Evolutionary conservation across 768 basidiomycete genomes (phyloP), one percentile per base, ranked within the genome.

Genomic region (Leccinum pellstonianum): DNA sequence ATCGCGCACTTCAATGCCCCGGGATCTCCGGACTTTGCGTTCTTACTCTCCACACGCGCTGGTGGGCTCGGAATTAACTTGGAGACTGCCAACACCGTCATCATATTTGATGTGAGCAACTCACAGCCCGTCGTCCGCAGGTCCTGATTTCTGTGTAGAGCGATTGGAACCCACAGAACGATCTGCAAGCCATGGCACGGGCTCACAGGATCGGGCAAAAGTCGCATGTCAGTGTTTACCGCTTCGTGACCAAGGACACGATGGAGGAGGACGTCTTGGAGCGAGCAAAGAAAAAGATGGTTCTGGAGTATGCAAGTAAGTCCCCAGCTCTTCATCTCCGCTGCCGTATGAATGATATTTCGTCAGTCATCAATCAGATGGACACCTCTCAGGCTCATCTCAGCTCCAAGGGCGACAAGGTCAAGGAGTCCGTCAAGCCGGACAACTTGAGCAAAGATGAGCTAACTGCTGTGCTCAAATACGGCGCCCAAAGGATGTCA

Each of bases 261-360:
- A 97, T 98, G 87, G 97, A 98, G 76, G 97, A 98, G 77, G 97
- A 98, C 69, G 91, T 98, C 19, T 83, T 99, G 50, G 96, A 99
- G 77, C 84, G 96, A 54, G 97, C 97, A 11, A 95, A 95, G 83
- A 93, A 94, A 80, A 98, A 99, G 80, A 98, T 98, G 97, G 94
- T 98, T 48, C 80, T 99, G 63, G 97, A 99, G 75, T 97, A 98
- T 80, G 97, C 97, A 47, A 98, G 95, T 98, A 75, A 72, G 95
- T 90, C 54, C 60, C 55, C 57, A 38, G 8, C 27, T 15, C 35
- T 70, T 68, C 48, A 67, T 66, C 46, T 61, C 46, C 56, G 23
- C 57, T 52, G 31, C 38, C 21, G 27, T 64, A 51, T 62, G 56
- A 62, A 61, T 54, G 25, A 51, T 15, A 29, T 56, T 52, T 56